These are phyloP conservation scores for Ilex asprella DNA, from an alignment of 257 asterid species.

Conservation along the genomic window DNA sequence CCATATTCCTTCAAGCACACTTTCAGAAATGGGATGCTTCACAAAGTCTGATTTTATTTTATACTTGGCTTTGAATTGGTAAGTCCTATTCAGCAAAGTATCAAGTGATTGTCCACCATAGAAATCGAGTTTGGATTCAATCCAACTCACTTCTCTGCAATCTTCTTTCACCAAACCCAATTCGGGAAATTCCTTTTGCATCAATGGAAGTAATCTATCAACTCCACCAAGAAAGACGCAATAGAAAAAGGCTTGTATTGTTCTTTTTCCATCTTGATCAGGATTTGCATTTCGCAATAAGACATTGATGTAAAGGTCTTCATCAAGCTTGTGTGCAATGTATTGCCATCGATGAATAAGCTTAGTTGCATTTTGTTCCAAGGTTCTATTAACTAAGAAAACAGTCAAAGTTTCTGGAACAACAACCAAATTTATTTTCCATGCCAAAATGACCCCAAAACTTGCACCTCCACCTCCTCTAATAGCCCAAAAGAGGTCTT, in stretches of 20 bases:
- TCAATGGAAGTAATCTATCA: background rate
- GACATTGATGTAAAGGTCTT: background rate
- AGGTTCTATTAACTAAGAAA: background rate
- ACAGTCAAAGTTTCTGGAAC: background rate
- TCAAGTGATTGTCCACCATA: background rate
- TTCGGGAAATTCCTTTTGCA: no score
- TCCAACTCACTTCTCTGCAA: background rate
- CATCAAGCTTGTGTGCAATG: background rate
- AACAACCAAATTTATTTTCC: background rate
- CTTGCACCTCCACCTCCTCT: background rate
- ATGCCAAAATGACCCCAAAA: background rate
- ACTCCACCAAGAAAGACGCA: background rate
- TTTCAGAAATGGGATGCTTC: background rate
- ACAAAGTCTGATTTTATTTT: background rate
- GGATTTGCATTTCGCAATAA: background rate
- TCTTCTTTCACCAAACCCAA: no score
- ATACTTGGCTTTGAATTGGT: background rate
- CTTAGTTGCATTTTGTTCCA: background rate
- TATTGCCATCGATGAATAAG: background rate
- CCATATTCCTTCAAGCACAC: background rate
- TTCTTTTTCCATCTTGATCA: background rate
- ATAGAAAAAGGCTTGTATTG: background rate
- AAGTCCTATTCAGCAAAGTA: no score
- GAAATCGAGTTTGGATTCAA: background rate
- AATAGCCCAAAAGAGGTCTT: background rate